phyloP scores from a whole-genome alignment of 208 protist species.

The Novymonas esmeraldas region DNA sequence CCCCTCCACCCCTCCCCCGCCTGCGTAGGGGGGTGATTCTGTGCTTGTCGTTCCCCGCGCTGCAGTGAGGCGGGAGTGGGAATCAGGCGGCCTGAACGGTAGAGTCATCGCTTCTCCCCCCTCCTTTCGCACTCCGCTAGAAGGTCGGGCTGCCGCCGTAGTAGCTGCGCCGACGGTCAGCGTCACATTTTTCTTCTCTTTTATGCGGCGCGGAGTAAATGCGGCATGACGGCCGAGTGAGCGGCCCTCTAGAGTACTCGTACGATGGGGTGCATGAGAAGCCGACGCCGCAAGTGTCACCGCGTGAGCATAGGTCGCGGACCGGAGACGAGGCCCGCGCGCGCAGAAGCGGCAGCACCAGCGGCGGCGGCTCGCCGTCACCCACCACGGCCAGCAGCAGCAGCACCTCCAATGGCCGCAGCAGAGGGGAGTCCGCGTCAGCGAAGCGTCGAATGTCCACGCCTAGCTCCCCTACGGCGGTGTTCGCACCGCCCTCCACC shows the following conservation, averaged over 20 bases:
- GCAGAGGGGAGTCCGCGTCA: slow-evolving; percentile 1
- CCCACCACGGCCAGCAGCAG: slow-evolving; percentile 11
- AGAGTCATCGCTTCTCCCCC: too few relatives aligned
- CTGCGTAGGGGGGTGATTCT: too few relatives aligned
- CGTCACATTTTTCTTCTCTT: background rate
- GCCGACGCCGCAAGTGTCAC: background rate
- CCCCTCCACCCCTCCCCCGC: too few relatives aligned
- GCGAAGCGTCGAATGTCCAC: background rate
- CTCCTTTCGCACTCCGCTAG: too few relatives aligned
- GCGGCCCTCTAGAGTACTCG: slow-evolving; percentile 22
- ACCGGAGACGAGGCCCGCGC: slow-evolving; percentile 9
- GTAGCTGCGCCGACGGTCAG: too few relatives aligned
- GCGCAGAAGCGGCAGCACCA: slow-evolving; percentile 9
- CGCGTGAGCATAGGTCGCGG: slow-evolving; percentile 8
- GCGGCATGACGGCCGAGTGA: slow-evolving; percentile 31
- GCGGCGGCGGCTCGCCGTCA: slow-evolving; percentile 3
- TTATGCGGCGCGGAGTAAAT: slow-evolving; percentile 15
- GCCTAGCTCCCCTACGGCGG: slow-evolving; percentile 3
- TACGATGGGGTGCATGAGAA: slow-evolving; percentile 21
- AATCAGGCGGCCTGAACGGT: too few relatives aligned
- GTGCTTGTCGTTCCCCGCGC: too few relatives aligned
- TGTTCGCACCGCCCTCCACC: slow-evolving; percentile 33
- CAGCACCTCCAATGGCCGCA: slow-evolving; percentile 1
- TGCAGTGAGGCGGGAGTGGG: too few relatives aligned
- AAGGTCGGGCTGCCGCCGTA: too few relatives aligned